Base-by-base conservation (phyloP, 805 yeast genomes). In the Tetrapisispora iriomotensis region DNA sequence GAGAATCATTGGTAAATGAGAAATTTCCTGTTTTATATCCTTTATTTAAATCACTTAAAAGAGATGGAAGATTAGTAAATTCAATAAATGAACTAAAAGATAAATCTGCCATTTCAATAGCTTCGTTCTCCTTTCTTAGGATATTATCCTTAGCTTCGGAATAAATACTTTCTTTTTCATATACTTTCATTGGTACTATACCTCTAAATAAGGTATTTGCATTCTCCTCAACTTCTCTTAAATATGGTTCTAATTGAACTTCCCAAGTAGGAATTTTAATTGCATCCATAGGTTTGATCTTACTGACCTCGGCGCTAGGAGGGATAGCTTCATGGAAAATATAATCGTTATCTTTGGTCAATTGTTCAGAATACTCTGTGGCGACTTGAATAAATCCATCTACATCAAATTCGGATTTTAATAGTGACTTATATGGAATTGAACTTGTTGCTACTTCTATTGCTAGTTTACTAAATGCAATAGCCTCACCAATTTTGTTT, bases 141-240 rank as follows among this genome's bases (percentile, higher is more conserved):
- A 84, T 61, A 45, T 73, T 77, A 0, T 95, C 90, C 58, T 85
- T 82, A 55, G 84, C 87, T 56, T 90, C 98, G 0, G 95, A 82
- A 57, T 92, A 92, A 45, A 79, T 67, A 45, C 95, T 84, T 38
- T 85, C 74, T 49, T 82, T 77, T 60, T 90, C 95, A 54, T 87
- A 95, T 15, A 90, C 86, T 25, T 78, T 74, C 53, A 87, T 67
- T 2, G 97, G 97, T 6, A 92, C 76, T 17, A 90, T 82, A 45
- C 79, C 80, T 36, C 72, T 80, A 59, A 85, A 85, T 34, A 90
- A 67, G 44, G 78, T 80, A 33, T 61, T 61, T 8, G 67, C 47
- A n/a, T 53, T 46, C 8, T 46, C 60, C 43, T 56, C 61, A 51
- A 53, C 62, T 53, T 44, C 58, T 41, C 41, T 64, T 70, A 61